A percentile compares a stretch with the other conserved stretches of the same genome.
Evolutionary conservation across 768 basidiomycete species (phyloP).

Genomic region (Lactarius akahatsu): DNA sequence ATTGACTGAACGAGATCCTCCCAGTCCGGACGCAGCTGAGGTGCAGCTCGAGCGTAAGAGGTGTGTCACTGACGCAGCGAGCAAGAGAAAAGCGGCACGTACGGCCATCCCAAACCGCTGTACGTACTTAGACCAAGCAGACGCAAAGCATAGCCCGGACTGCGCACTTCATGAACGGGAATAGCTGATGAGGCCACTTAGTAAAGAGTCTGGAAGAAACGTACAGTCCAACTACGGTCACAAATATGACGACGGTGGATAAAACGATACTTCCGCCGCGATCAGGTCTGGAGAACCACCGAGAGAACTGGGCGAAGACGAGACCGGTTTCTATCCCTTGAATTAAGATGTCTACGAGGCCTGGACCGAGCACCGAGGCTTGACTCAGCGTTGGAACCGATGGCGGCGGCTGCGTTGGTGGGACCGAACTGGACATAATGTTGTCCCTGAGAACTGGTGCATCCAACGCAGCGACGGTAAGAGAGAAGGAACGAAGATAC

Average conservation of each 20-base stretch:
- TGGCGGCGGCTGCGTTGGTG: background rate
- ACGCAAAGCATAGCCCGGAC: constrained; percentile 9
- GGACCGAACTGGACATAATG: constrained; percentile 5
- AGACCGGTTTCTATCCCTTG: constrained; percentile 16
- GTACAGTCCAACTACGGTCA: constrained; percentile 18
- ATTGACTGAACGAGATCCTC: background rate
- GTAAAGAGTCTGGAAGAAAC: background rate
- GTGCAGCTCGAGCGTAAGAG: background rate
- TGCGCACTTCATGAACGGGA: constrained; percentile 2
- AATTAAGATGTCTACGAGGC: constrained; percentile 3
- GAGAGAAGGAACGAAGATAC: background rate
- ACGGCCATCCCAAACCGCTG: background rate
- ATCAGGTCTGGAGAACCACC: constrained; percentile 8
- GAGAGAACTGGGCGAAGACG: constrained; percentile 14
- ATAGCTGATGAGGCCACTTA: background rate
- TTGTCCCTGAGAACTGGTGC: background rate
- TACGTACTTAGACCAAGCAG: constrained; percentile 12
- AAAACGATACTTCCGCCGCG: background rate
- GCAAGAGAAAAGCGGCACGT: background rate
- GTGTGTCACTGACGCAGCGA: background rate
- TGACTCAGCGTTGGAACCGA: background rate
- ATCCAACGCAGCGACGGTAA: background rate
- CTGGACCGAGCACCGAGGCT: constrained; percentile 3
- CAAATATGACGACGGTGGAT: constrained; percentile 1
- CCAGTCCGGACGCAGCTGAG: constrained; percentile 3